phyloP scores from a whole-genome alignment of 768 basidiomycete genomes.

The Hydnum rufescens region DNA sequence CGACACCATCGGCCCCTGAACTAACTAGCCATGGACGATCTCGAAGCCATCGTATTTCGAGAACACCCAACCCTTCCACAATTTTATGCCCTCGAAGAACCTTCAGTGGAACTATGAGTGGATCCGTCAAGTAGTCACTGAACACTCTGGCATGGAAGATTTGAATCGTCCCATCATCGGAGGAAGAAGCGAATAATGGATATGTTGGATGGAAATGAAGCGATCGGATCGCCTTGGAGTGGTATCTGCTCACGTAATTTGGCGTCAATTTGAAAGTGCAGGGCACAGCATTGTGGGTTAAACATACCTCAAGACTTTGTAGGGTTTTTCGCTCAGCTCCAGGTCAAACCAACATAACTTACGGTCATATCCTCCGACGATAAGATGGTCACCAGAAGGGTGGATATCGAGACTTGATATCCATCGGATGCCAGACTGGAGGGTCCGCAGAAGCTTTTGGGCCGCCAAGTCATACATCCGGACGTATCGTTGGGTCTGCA shows the following conservation, averaged over 20 bases:
- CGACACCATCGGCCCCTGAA: slow-evolving; percentile 80
- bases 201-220: slow-evolving; percentile 86
- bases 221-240: slow-evolving; percentile 80
- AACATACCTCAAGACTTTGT: slow-evolving; percentile 77
- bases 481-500: slow-evolving; percentile 88
- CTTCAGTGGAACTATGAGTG: slow-evolving; percentile 92
- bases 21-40: slow-evolving; percentile 85
- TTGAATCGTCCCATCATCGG: slow-evolving; percentile 93
- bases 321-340: slow-evolving; percentile 89
- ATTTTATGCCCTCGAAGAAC: slow-evolving; percentile 84
- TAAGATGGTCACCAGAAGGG: slow-evolving; percentile 86
- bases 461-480: slow-evolving; percentile 86
- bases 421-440: slow-evolving; percentile 90
- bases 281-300: background rate
- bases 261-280: slow-evolving; percentile 1
- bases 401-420: slow-evolving; percentile 96
- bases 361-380: slow-evolving; percentile 93
- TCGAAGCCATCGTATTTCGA: slow-evolving; percentile 77
- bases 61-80: slow-evolving; percentile 71
- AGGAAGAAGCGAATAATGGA: slow-evolving; percentile 89
- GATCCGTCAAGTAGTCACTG: slow-evolving; percentile 90
- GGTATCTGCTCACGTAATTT: slow-evolving; percentile 39
- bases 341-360: slow-evolving; percentile 99
- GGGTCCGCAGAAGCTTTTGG: slow-evolving; percentile 84
- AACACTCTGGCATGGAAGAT: slow-evolving; percentile 92